Base-by-base conservation (phyloP, 192 early-diverging fungal species). In the Umbelopsis sp. region DNA sequence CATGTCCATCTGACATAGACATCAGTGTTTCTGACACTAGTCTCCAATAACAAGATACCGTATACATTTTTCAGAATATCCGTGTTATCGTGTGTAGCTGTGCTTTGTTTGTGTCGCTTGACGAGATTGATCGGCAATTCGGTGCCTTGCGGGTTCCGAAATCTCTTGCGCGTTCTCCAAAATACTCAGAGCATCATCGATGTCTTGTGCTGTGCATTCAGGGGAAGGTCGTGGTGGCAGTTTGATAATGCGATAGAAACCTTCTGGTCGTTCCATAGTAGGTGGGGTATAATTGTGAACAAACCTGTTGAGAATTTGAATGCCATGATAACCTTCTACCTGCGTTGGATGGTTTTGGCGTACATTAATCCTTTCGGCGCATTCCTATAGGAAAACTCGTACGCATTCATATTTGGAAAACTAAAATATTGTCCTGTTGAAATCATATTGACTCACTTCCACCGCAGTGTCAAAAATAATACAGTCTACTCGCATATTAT, bases 341-440 rank as follows among this genome's bases (percentile, higher is more conserved):
- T 90, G 86, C 3, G 91, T 91, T 34, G 92, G 89, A 75, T 93
- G 92, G 31, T 89, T 81, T 68, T 71, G 49, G 41, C 92, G 86
- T 21, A 74, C 81, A 59, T 82, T 79, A 22, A 93, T 88, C 2
- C 92, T 86, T 66, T 85, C 81, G 75, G 82, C 82, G 81, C 90
- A 91, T 70, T 74, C 73, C 70, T 77, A 31, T 68, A 45, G n/a
- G n/a, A 47, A 11, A n/a, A n/a, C n/a, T n/a, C n/a, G n/a, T 50
- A 29, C 36, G 38, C 54, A 17, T 45, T 9, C 8, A 44, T 3
- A 22, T 17, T 20, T 59, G 7, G n/a, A 31, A 22, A n/a, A n/a
- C n/a, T 38, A 38, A n/a, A 36, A 34, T 47, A 12, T 38, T 21
- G 16, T 45, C 71, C 43, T 41, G 22, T 75, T n/a, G n/a, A n/a